Evolutionary conservation across 2,329 filamentous ascomycete genomes (phyloP).

Genomic region (Alternaria atra): DNA sequence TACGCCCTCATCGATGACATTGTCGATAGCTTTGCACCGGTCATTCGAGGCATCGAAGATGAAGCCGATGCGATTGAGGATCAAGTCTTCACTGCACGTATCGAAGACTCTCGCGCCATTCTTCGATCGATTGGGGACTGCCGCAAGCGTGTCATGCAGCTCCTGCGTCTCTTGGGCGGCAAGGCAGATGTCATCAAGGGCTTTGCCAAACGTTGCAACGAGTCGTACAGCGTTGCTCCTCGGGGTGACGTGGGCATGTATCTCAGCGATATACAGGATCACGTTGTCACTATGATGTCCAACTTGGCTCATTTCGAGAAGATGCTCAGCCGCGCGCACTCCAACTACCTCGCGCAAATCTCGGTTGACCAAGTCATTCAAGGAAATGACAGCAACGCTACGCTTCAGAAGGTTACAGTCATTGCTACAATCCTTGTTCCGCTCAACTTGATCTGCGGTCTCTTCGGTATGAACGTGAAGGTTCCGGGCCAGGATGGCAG

Average conservation of each 20-base stretch:
- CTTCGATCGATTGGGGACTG: slow-evolving; percentile 87
- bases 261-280: slow-evolving; percentile 96
- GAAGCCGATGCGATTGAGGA: slow-evolving; percentile 96
- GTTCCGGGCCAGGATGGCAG: slow-evolving; percentile 69
- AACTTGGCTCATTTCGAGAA: slow-evolving; percentile 97
- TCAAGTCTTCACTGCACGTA: slow-evolving; percentile 88
- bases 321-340: slow-evolving; percentile 92
- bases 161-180: slow-evolving; percentile 91
- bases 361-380: slow-evolving; percentile 90
- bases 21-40: slow-evolving; percentile 91
- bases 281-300: slow-evolving; percentile 99
- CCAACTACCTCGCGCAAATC: slow-evolving; percentile 94
- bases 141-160: slow-evolving; percentile 92
- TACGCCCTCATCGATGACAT: slow-evolving; percentile 99
- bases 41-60: slow-evolving; percentile 84
- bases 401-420: slow-evolving; percentile 93
- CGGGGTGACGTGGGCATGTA: slow-evolving; percentile 97
- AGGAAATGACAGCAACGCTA: slow-evolving; percentile 86
- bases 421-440: slow-evolving; percentile 95
- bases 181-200: slow-evolving; percentile 99
- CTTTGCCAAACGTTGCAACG: slow-evolving; percentile 98
- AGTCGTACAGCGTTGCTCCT: slow-evolving; percentile 93
- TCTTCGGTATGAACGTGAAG: slow-evolving; percentile 87
- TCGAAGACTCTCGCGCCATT: slow-evolving; percentile 88
- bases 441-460: slow-evolving; percentile 87